phyloP scores from a whole-genome alignment of 1,139 yeast genomes.

The Nakaseomyces uthaithaninus region DNA sequence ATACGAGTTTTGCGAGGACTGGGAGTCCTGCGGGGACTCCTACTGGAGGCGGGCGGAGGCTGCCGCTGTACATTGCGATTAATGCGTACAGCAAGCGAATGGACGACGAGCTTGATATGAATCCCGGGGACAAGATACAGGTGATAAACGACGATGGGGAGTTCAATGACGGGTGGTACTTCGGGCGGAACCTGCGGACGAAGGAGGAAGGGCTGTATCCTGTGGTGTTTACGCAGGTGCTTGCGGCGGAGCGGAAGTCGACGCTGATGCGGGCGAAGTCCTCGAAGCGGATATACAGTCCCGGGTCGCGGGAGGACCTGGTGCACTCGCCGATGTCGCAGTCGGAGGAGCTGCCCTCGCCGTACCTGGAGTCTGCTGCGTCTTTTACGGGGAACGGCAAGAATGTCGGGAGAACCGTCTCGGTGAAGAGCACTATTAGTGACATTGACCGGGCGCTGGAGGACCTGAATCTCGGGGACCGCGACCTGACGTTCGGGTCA shows the following conservation, averaged over 20 bases:
- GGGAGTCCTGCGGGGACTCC: conserved; percentile 7
- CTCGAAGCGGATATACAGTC: conserved; percentile 16
- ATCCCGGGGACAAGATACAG: conserved; percentile 80
- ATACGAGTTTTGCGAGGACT: conserved; percentile 10
- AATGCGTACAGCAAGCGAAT: conserved; percentile 82
- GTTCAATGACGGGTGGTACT: conserved; percentile 97
- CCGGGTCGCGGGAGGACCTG: conserved; percentile 11
- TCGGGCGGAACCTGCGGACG: conserved; percentile 71
- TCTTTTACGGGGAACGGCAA: conserved; percentile 10
- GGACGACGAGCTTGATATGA: conserved; percentile 79
- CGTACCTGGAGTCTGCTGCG: conserved; percentile 24
- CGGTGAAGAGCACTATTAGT: conserved; percentile 54
- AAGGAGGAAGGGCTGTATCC: conserved; percentile 84
- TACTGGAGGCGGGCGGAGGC: conserved; percentile 9
- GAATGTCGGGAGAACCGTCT: conserved; percentile 19
- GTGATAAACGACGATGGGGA: conserved; percentile 91
- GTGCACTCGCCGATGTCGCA: conserved; percentile 10
- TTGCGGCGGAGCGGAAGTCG: conserved; percentile 36
- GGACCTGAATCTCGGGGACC: conserved; percentile 43
- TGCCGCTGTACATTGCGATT: conserved; percentile 47
- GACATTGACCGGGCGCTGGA: conserved; percentile 81
- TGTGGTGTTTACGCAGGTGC: conserved; percentile 63
- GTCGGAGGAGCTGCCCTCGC: conserved; percentile 19
- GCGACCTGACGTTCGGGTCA: not conserved
- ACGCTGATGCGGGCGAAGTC: conserved; percentile 44